Percentiles rank a stretch among this genome's conserved stretches.
phyloP scores from a whole-genome alignment of 306 rosid genomes.

The Prinsepia uniflora region DNA sequence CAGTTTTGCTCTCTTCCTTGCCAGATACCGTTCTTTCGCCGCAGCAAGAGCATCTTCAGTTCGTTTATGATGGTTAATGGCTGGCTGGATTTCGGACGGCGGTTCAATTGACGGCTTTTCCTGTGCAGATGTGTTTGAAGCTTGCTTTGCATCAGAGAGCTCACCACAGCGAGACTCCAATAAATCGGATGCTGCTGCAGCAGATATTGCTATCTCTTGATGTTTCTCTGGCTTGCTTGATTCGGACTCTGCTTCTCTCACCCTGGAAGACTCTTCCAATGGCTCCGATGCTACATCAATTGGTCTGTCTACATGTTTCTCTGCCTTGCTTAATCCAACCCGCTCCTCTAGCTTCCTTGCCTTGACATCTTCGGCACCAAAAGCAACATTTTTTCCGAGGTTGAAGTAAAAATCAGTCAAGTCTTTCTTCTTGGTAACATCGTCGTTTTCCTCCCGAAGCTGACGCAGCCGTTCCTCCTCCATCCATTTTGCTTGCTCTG shows the following conservation, averaged over 20 bases:
- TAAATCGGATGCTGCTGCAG: constrained; percentile 20
- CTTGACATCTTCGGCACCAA: constrained; percentile 53
- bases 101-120: constrained; percentile 31
- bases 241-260: constrained; percentile 27
- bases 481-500: constrained; percentile 64
- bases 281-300: constrained; percentile 19
- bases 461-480: constrained; percentile 73
- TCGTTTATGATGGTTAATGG: constrained; percentile 66
- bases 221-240: constrained; percentile 18
- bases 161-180: constrained; percentile 27
- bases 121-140: constrained; percentile 2
- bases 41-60: constrained; percentile 62
- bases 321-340: constrained; percentile 36
- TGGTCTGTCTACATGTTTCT: constrained; percentile 17
- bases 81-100: constrained; percentile 39
- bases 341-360: constrained; percentile 33
- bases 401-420: constrained; percentile 73
- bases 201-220: constrained; percentile 20
- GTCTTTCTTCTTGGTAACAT: constrained; percentile 89
- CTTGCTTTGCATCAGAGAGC: constrained; percentile 30
- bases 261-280: constrained; percentile 31
- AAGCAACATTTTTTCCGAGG: constrained; percentile 77
- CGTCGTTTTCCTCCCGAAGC: constrained; percentile 74
- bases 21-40: constrained; percentile 76
- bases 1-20: constrained; percentile 64